Conservation (phyloP, 2,329 filamentous ascomycete species). For the Teratosphaeria nubilosa region DNA sequence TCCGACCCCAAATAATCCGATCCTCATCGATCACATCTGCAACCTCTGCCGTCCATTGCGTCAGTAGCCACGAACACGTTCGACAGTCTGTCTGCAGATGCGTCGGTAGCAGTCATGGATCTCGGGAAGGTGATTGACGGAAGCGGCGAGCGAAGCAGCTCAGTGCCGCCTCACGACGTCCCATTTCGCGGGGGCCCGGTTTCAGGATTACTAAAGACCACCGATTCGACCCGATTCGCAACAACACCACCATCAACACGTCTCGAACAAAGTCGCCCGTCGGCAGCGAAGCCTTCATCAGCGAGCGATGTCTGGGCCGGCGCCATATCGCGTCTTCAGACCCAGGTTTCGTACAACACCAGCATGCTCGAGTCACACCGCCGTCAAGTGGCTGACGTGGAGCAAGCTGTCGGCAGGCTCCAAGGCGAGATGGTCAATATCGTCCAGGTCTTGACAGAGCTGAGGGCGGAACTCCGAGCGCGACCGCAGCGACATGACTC, state of each 20-base stretch:
- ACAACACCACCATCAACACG: neutral
- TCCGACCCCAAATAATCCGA: neutral
- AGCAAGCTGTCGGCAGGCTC: conserved; percentile 29
- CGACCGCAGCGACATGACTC: conserved; percentile 16
- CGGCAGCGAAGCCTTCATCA: neutral
- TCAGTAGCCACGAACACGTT: neutral
- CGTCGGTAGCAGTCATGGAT: conserved; percentile 2
- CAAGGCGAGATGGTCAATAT: conserved; percentile 30
- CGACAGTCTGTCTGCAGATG: neutral
- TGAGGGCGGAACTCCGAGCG: conserved; percentile 27
- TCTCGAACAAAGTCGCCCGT: neutral
- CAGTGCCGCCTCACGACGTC: neutral
- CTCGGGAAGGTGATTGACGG: conserved; percentile 4
- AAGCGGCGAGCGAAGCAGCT: neutral
- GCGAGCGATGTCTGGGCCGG: conserved; percentile 26
- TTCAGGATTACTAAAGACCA: neutral
- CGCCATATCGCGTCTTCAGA: conserved; percentile 36
- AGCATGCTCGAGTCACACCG: conserved; percentile 30
- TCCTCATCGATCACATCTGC: neutral
- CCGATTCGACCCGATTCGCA: neutral
- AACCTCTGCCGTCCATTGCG: neutral
- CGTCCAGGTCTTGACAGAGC: conserved; percentile 25
- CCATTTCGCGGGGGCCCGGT: neutral
- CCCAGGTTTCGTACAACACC: conserved; percentile 39
- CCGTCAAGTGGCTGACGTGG: conserved; percentile 32